A percentile compares a stretch with the other conserved stretches of the same genome.
Evolutionary conservation across 345 rosid genomes (phyloP).

Genomic region (Toxicodendron radicans): DNA sequence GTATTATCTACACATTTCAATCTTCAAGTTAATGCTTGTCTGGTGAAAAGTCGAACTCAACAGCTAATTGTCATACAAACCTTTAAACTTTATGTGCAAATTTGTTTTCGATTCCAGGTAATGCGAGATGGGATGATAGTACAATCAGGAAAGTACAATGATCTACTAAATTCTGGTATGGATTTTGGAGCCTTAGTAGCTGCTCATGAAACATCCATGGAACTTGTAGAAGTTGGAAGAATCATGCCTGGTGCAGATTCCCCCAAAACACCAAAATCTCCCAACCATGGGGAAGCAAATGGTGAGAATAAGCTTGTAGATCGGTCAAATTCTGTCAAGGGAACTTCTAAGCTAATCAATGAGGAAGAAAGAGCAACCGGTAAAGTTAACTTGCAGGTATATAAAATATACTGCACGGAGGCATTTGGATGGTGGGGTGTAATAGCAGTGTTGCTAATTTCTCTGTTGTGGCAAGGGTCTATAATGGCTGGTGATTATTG

Average conservation of each 20-base stretch:
- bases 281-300: constrained; percentile 41
- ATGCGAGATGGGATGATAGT: constrained; percentile 90
- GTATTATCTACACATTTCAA: constrained; percentile 12
- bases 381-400: constrained; percentile 64
- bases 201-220: constrained; percentile 85
- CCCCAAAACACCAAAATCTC: constrained; percentile 38
- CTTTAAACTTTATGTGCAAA: background rate
- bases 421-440: constrained; percentile 97
- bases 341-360: constrained; percentile 71
- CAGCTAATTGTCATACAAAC: background rate
- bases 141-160: constrained; percentile 78
- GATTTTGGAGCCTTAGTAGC: constrained; percentile 82
- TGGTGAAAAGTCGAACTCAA: background rate
- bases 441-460: constrained; percentile 48
- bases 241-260: constrained; percentile 31
- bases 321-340: constrained; percentile 43
- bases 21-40: background rate
- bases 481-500: constrained; percentile 89
- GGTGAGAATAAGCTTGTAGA: constrained; percentile 49
- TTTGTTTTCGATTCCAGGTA: constrained; percentile 45
- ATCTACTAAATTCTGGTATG: constrained; percentile 51
- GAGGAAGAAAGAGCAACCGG: constrained; percentile 92
- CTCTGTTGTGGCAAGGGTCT: constrained; percentile 76
- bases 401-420: constrained; percentile 75
- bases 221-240: constrained; percentile 65